Evolutionary conservation across 176 grass and related monocot genomes (phyloP).

Genomic region (Avena atlantica): DNA sequence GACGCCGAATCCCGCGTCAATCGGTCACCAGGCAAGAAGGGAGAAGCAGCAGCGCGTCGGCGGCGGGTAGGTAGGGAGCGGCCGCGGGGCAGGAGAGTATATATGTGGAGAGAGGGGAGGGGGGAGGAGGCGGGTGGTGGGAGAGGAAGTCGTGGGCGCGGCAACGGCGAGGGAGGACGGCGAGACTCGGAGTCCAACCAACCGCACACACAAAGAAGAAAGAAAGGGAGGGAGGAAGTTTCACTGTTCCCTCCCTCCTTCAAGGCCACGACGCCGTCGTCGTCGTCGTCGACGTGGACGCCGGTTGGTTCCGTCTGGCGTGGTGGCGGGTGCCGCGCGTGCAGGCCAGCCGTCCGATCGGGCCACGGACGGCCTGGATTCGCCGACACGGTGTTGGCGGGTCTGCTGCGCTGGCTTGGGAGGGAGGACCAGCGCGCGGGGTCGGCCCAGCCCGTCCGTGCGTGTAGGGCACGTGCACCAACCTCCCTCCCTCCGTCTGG

Average conservation of each 20-base stretch:
- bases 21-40: not conserved
- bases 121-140: constrained; percentile 15
- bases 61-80: not conserved
- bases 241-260: not conserved
- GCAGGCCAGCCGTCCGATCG: not conserved
- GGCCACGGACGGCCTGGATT: not conserved
- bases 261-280: not conserved
- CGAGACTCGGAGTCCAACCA: not conserved
- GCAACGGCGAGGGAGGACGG: constrained; percentile 29
- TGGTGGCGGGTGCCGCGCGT: not conserved
- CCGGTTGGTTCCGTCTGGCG: not conserved
- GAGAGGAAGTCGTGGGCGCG: constrained; percentile 49
- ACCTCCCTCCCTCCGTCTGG: not conserved
- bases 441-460: not conserved
- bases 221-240: not conserved
- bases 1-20: constrained; percentile 12
- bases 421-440: not conserved
- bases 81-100: not conserved
- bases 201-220: not conserved
- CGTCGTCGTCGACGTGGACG: constrained; percentile 5
- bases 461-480: not conserved
- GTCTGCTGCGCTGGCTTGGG: not conserved
- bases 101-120: not conserved
- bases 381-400: not conserved
- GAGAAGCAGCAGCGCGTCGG: not conserved